Evolutionary conservation across 805 yeast genomes (phyloP).

Genomic region (Ascoidea asiatica): DNA sequence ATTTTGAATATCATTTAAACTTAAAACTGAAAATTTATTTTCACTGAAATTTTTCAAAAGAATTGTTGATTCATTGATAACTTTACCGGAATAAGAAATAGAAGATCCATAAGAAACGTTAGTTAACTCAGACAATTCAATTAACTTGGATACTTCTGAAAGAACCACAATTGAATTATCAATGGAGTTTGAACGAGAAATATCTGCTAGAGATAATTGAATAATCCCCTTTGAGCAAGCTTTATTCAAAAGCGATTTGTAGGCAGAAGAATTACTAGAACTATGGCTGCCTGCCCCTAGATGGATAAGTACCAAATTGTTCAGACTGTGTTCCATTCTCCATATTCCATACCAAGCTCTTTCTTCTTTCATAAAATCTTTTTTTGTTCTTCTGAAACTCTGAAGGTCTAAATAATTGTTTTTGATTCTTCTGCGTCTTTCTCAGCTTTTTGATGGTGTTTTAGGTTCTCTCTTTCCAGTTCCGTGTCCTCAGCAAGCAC

Average conservation of each 20-base stretch:
- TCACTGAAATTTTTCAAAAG: constrained; percentile 9
- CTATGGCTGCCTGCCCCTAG: constrained; percentile 40
- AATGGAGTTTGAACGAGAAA: background rate
- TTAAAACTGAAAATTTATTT: constrained; percentile 3
- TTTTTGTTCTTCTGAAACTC: too few relatives aligned
- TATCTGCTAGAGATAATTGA: background rate
- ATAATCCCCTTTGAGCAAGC: constrained; percentile 10
- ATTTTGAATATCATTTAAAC: constrained; percentile 5
- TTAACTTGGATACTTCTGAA: background rate
- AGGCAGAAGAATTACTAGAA: constrained; percentile 10
- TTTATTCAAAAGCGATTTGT: constrained; percentile 17
- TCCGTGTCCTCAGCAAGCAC: too few relatives aligned
- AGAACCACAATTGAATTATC: background rate
- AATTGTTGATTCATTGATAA: constrained; percentile 24
- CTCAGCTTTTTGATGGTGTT: too few relatives aligned
- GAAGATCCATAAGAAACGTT: constrained; percentile 19
- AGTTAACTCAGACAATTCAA: constrained; percentile 3
- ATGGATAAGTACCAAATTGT: constrained; percentile 22
- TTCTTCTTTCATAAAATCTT: too few relatives aligned
- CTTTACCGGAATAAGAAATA: constrained; percentile 20
- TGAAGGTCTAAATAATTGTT: too few relatives aligned
- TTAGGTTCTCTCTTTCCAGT: too few relatives aligned
- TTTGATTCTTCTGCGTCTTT: too few relatives aligned
- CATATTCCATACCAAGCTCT: too few relatives aligned
- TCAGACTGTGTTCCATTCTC: too few relatives aligned